Base-by-base conservation (phyloP, 2,329 filamentous ascomycete species). In the Trichoderma afroharzianum region DNA sequence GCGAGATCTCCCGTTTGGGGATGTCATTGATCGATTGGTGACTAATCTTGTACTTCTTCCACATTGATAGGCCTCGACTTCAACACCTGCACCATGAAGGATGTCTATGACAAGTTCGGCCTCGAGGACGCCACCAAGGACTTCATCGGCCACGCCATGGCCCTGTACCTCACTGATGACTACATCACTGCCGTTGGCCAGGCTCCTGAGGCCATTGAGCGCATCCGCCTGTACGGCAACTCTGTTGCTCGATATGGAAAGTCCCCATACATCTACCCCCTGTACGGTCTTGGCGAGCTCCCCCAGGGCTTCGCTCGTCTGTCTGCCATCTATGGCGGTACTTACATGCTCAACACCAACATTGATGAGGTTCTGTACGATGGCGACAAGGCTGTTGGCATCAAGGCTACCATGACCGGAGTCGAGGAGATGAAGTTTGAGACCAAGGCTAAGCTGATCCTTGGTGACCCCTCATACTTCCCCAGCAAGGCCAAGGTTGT, bases 111-210 rank as follows among this genome's bases (percentile, higher is more conserved):
- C 85, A 98, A 98, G 83, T 99, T 97, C 77, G 93, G 94, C 72
- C 92, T 99, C 73, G 96, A 99, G 85, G 80, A 91, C 26, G 88
- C 90, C 72, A 99, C 96, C 76, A 91, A 93, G 78, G 96, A 99
- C 84, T 99, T 99, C 81, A 93, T 98, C 78, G 96, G 96, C 75
- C 96, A 99, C 83, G 94, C 95, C 78, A 99, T 99, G 96, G 96
- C 96, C 72, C 90, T 99, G 63, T 98, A 95, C 85, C 90, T 92
- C 71, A 94, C 93, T 72, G 95, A 98, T 81, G 90, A 92, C 81
- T 98, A 99, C 84, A 91, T 97, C 79, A 90, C 87, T 75, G 82
- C 87, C 74, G 84, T 87, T 63, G 95, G 95, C 75, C 85, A 86
- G 79, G 94, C 95, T 58, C 90, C 92, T 76, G 94, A 97, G 81